These are phyloP conservation scores for Tolypocladium tropicale DNA, from an alignment of 2,329 filamentous ascomycete species.

Conservation along the genomic window DNA sequence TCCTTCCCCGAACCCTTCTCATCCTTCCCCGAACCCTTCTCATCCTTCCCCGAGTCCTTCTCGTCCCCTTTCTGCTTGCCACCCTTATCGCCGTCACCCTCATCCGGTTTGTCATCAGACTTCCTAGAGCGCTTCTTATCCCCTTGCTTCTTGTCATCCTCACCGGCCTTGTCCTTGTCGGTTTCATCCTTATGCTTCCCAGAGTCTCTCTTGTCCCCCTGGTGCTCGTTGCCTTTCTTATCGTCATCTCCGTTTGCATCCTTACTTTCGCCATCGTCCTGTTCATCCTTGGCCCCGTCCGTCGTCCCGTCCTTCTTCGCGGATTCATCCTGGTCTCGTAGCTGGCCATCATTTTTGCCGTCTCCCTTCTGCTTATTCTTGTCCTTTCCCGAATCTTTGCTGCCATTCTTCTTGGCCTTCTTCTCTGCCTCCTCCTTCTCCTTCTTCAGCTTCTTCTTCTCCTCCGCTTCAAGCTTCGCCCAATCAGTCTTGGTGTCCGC, in stretches of 20 bases:
- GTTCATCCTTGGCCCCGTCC: conserved; percentile 7
- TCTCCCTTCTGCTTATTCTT: conserved; percentile 14
- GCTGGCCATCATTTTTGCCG: conserved; percentile 11
- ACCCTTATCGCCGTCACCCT: neutral
- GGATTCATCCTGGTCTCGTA: conserved; percentile 1
- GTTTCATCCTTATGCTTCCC: conserved; percentile 5
- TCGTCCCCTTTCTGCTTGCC: conserved; percentile 8
- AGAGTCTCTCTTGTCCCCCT: neutral
- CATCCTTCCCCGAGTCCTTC: conserved; percentile 7
- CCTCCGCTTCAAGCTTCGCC: conserved; percentile 32
- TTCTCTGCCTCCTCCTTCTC: conserved; percentile 27
- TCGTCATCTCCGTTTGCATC: conserved; percentile 9
- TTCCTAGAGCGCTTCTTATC: neutral
- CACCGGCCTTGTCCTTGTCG: conserved; percentile 5
- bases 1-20: no score
- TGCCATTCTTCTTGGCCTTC: conserved; percentile 18
- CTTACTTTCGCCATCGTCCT: conserved; percentile 2
- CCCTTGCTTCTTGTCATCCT: neutral
- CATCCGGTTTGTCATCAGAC: neutral
- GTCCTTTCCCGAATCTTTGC: conserved; percentile 11
- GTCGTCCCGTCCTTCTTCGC: conserved; percentile 9
- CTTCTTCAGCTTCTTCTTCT: conserved; percentile 25
- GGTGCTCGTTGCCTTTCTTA: conserved; percentile 6
- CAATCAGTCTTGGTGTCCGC: conserved; percentile 31
- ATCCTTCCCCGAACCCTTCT: no score